These are phyloP conservation scores for Diplodia seriata DNA, from an alignment of 2,329 filamentous ascomycete species.

Conservation along the genomic window DNA sequence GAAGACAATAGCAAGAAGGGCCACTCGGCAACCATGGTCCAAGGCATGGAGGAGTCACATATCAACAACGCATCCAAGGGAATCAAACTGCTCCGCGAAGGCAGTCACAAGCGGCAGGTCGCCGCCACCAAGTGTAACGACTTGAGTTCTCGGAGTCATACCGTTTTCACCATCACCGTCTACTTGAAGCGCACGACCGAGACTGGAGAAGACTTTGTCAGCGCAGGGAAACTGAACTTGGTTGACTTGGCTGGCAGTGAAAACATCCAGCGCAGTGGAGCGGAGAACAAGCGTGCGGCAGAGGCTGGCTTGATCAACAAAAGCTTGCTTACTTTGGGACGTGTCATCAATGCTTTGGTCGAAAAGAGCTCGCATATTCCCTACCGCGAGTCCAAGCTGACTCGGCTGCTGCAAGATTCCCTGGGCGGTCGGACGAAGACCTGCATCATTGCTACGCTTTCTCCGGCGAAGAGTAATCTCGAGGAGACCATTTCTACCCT, in stretches of 20 bases:
- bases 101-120: constrained; percentile 94
- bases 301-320: constrained; percentile 99
- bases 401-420: constrained; percentile 92
- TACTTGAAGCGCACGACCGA: constrained; percentile 83
- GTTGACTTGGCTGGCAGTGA: constrained; percentile 97
- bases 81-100: constrained; percentile 85
- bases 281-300: constrained; percentile 95
- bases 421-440: constrained; percentile 95
- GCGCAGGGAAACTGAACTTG: constrained; percentile 91
- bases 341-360: constrained; percentile 96
- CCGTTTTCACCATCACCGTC: constrained; percentile 94
- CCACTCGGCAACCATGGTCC: constrained; percentile 84
- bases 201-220: constrained; percentile 86
- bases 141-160: constrained; percentile 94
- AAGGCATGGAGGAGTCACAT: constrained; percentile 97
- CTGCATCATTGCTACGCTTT: constrained; percentile 97
- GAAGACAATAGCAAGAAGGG: constrained; percentile 88
- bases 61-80: constrained; percentile 85
- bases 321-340: constrained; percentile 89
- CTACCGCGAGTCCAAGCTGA: constrained; percentile 93
- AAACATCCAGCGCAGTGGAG: constrained; percentile 95
- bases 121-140: constrained; percentile 99
- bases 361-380: constrained; percentile 91
- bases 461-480: constrained; percentile 90
- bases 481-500: constrained; percentile 98